Evolutionary conservation across 2,329 filamentous ascomycete species (phyloP), one percentile per base, ranked within the genome.

Genomic region (Diaporthe citrichinensis): DNA sequence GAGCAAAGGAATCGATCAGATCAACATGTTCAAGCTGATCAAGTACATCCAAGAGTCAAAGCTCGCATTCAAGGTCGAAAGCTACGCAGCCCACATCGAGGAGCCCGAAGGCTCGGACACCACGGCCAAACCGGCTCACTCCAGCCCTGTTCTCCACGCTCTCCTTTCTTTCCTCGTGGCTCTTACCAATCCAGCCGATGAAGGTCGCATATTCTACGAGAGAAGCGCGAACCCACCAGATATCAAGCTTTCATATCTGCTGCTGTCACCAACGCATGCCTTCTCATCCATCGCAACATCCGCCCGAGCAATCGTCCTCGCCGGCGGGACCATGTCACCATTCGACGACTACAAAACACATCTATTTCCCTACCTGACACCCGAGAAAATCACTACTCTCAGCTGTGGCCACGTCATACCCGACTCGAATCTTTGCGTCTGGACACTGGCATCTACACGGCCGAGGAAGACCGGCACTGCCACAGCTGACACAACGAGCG

Each of bases 321-420:
- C 96, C 0, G 97, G 97, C 75, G 97, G 97, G 31, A 99, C 97
- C 36, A 98, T 99, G 97, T 98, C 97, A 3, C 97, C 97, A 0
- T 98, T 98, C 87, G 91, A 93, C 34, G 97, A 98, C 84, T 99
- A 98, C 84, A 92, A 90, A 49, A 90, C 93, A 5, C 94, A 98
- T 80, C 88, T 99, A 0, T 97, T 99, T 77, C 94, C 96, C 0
- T 93, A 94, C 67, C 83, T 98, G 0, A 82, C 90, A 0, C 79
- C 88, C 0, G 84, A 86, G 0, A 91, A 91, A 74, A 90, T 98
- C 59, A 92, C 90, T 14, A 98, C 94, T 0, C 90, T 98, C 41
- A 98, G 95, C 78, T 99, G 96, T 82, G 96, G 95, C 0, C 97
- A 99, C 84, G 96, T 99, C 61, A 97, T 99, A 72, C 96, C 97